Percentiles rank a stretch among this genome's conserved stretches.
phyloP scores from a whole-genome alignment of 306 rosid species.

The Crataegus laevigata region DNA sequence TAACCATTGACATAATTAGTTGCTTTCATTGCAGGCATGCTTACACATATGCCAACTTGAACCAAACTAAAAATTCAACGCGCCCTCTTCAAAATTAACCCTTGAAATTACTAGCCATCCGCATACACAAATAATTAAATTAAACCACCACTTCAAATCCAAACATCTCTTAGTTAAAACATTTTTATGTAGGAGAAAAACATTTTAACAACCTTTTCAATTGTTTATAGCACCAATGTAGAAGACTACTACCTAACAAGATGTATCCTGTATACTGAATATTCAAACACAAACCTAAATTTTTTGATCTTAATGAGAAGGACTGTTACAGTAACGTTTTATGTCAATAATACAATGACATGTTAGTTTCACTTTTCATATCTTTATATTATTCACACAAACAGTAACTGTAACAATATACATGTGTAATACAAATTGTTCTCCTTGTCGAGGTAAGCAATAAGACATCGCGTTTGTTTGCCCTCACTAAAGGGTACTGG shows the following conservation, averaged over 20 bases:
- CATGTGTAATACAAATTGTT: no score
- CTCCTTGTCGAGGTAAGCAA: not conserved
- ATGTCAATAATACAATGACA: no score
- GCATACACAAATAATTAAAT: not conserved
- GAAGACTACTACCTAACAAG: not conserved
- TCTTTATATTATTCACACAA: no score
- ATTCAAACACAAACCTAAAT: not conserved
- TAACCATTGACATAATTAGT: not conserved
- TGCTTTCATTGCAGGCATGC: not conserved
- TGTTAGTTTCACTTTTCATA: no score
- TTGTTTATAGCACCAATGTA: not conserved
- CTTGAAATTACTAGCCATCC: not conserved
- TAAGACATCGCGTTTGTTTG: no score
- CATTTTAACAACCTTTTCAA: not conserved
- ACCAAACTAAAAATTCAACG: not conserved
- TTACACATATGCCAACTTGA: not conserved
- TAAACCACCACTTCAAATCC: not conserved
- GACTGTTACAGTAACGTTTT: accelerated
- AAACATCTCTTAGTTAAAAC: not conserved
- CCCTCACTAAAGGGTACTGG: no score
- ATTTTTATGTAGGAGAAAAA: not conserved
- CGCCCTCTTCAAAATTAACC: not conserved
- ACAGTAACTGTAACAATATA: accelerated
- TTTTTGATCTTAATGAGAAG: not conserved
- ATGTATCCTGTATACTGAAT: not conserved